Evolutionary conservation across 2,329 filamentous ascomycete genomes (phyloP), one percentile per base, ranked within the genome.

Genomic region (Penicillium rolfsii): DNA sequence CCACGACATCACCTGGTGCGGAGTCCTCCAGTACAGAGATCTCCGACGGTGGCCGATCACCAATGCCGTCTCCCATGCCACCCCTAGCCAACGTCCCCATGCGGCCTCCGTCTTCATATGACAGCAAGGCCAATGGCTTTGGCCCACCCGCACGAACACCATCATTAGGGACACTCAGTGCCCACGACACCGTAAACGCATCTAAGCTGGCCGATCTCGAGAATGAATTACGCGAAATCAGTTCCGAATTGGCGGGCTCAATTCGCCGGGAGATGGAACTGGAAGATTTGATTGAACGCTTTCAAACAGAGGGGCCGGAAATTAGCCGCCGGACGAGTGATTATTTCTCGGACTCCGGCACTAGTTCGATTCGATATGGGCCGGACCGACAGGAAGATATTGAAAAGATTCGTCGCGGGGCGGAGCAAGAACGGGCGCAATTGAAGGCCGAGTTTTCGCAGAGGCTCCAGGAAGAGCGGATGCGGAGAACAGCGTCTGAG

Each of bases 331-430:
- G 94, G 62, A 96, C 91, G 9, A 98, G 95, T 78, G 95, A 99
- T 78, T 98, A 99, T 79, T 99, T 95, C 75, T 99, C 95, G 2
- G 95, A 99, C 76, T 97, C 93, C 5, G 95, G 95, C 35, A 89
- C 91, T 60, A 94, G 92, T 75, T 94, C 92, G 1, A 85, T 91
- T 56, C 90, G 92, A 71, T 89, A 89, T 71, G 88, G 89, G 1
- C 80, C 84, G 63, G 89, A 91, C 50, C 82, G 85, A 61, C 68
- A 68, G 43, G 87, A 89, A 70, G 91, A 97, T 74, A 81, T 97
- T 36, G 91, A 96, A 62, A 91, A 88, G 75, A 83, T 95, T 49
- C 90, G 93, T 69, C 85, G 95, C 66, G 88, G 88, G 67, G 88
- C 91, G 2, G 94, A 98, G 78, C 94, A 97, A 78, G 93, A 97